Base-by-base conservation (phyloP, 2,329 filamentous ascomycete species). In the Zymoseptoria tritici region DNA sequence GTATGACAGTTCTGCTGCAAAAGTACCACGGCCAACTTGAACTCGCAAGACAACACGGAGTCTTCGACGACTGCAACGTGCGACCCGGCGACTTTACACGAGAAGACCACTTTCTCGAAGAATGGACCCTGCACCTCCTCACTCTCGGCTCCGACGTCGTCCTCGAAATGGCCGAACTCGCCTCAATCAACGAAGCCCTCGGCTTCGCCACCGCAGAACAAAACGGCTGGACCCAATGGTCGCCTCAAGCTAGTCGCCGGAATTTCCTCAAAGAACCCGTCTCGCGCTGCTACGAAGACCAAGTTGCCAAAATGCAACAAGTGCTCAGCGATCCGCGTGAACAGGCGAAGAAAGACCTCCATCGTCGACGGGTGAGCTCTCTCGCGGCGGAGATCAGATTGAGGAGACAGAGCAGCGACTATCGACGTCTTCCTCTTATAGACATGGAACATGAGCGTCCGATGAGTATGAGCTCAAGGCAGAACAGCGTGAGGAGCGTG, bases 261-360 rank as follows among this genome's bases (percentile, higher is more conserved):
- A 80, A 77, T 2, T 87, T 87, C 71, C 75, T 87, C 59, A 83
- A 83, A 60, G 82, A 85, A 68, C 83, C 84, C 1, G 78, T 85
- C 31, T 79, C 81, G 0, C 80, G 82, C 21, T 77, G 84, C 20
- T 87, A 86, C 70, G 81, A 84, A 68, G 79, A 81, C 62, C 77
- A 76, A 63, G 74, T 78, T 52, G 73, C 72, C 13, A 64, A 63
- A 3, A 63, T 64, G 20, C 62, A 67, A 50, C 56, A 68, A 61
- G 36, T 72, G 2, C 58, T 58, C 19, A 73, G 74, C 54, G 72
- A 76, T 49, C 69, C 75, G 7, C 67, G 72, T 52, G 71, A 72
- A 52, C 60, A 62, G 46, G 73, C 76, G 42, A 66, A 66, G 63
- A 71, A 71, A 31, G 71, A 74, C 52, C 65, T 75, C n/a, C 74